These are phyloP conservation scores for Aristolochia fimbriata DNA, from an alignment of 164 flowering plant genomes.

Conservation along the genomic window DNA sequence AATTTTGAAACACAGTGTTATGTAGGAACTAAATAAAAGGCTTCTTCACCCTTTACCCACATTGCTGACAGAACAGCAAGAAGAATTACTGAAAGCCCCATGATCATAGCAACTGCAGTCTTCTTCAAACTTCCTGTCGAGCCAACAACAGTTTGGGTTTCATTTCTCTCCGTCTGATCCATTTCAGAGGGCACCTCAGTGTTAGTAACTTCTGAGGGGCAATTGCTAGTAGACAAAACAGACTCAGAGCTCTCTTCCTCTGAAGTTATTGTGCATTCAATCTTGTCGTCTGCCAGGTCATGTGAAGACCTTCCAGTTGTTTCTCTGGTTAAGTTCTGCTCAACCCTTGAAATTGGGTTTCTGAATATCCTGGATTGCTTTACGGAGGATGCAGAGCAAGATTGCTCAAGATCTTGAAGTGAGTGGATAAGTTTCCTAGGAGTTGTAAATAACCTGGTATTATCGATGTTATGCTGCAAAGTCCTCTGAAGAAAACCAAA, in stretches of 20 bases:
- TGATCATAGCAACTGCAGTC: conserved; percentile 18
- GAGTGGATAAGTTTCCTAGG: conserved; percentile 76
- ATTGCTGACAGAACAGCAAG: conserved; percentile 24
- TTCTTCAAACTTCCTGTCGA: conserved; percentile 6
- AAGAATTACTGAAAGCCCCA: conserved; percentile 19
- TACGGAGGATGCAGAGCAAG: conserved; percentile 23
- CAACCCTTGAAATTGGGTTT: conserved; percentile 29
- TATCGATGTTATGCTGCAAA: conserved; percentile 40
- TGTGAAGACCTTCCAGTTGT: conserved; percentile 14
- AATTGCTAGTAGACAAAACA: conserved; percentile 44
- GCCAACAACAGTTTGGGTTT: conserved; percentile 2
- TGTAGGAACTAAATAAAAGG: conserved; percentile 37
- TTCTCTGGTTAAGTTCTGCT: conserved; percentile 27
- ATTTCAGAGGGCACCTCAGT: conserved; percentile 14
- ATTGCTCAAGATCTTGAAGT: conserved; percentile 45
- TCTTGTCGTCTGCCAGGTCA: conserved; percentile 9
- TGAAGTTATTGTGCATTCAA: conserved; percentile 1
- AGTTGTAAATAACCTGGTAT: conserved; percentile 45
- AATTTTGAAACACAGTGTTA: neutral
- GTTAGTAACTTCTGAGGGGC: conserved; percentile 9
- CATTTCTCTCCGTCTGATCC: conserved; percentile 11
- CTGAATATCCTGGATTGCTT: conserved; percentile 25
- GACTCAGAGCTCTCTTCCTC: neutral
- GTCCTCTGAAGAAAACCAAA: conserved; percentile 40
- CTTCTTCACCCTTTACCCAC: conserved; percentile 25